Evolutionary conservation across 768 basidiomycete species (phyloP), one percentile per base, ranked within the genome.

Genomic region (Piloderma croceum): DNA sequence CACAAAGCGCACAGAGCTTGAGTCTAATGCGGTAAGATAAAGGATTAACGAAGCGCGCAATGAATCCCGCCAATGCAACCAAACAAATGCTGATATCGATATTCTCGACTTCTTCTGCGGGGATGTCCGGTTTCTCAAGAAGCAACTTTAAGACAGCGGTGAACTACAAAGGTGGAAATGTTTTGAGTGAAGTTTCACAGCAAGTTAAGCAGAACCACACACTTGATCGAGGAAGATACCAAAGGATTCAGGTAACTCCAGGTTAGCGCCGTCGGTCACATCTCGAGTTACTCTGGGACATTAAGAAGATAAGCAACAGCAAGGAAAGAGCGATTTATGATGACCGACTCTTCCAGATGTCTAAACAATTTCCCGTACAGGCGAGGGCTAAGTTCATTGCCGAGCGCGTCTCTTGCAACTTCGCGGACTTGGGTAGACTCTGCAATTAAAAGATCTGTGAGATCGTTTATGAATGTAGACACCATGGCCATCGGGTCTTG

Each of bases 341-440:
- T 6, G 3, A 66, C 84, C 50, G 58, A 91, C 90, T 76, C 74
- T 38, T 87, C 83, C 42, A 94, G 67, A 43, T 81, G 76, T 46
- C 71, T 77, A 36, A 93, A 68, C 22, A 93, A 62, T 42, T 70
- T 72, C 17, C 73, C 65, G 50, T 87, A 85, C 34, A 89, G 63
- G 34, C 74, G 70, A 20, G 82, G 79, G 45, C 79, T 82, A 15
- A 93, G 67, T 51, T 96, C 91, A 11, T 70, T 68, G 2, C 90
- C 89, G 13, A 96, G 61, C 0, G 89, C 87, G 40, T 90, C 89
- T 48, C 79, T 74, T 3, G 85, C 85, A 9, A 79, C 69, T 50
- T 94, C 86, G n/a, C 90, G 77, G 24, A 84, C 74, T 32, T 75
- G 70, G 5, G 78, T 67, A 37, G 76, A 73, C 10, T 79, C 74